Evolutionary conservation across 2,329 filamentous ascomycete genomes (phyloP).

Genomic region (Aspergillus piperis): DNA sequence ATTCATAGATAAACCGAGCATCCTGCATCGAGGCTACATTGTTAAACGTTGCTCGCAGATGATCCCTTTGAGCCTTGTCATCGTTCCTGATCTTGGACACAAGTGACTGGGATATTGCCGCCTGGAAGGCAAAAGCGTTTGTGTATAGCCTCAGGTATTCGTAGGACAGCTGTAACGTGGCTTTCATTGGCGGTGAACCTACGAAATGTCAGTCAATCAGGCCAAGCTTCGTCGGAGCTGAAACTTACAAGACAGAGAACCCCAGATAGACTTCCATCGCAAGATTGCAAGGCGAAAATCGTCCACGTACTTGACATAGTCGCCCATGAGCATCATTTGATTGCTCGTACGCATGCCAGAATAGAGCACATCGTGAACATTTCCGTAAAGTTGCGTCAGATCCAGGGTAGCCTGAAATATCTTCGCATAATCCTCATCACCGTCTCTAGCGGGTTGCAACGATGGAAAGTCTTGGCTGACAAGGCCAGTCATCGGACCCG

Average conservation of each 20-base stretch:
- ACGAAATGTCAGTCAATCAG: constrained; percentile 16
- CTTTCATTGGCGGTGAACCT: constrained; percentile 66
- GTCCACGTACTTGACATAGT: constrained; percentile 74
- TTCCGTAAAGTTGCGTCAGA: constrained; percentile 70
- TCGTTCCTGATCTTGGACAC: constrained; percentile 42
- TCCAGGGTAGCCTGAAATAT: constrained; percentile 73
- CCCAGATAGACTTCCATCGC: constrained; percentile 71
- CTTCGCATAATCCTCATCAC: constrained; percentile 66
- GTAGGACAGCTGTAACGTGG: constrained; percentile 68
- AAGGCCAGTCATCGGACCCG: constrained; percentile 66
- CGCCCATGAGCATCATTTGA: constrained; percentile 68
- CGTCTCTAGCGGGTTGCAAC: constrained; percentile 58
- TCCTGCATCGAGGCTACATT: constrained; percentile 63
- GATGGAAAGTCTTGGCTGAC: constrained; percentile 69
- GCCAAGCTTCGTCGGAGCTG: background rate
- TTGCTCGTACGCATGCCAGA: constrained; percentile 69
- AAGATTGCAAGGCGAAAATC: constrained; percentile 70
- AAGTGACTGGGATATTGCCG: constrained; percentile 59
- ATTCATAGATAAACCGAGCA: constrained; percentile 67
- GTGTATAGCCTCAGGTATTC: constrained; percentile 73
- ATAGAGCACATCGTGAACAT: constrained; percentile 73
- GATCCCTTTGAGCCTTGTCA: constrained; percentile 39
- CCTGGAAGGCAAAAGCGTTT: constrained; percentile 75
- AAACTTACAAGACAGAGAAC: constrained; percentile 61
- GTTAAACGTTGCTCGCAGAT: constrained; percentile 49